phyloP scores from a whole-genome alignment of 2,329 filamentous ascomycete genomes.

The Grosmannia huntii region DNA sequence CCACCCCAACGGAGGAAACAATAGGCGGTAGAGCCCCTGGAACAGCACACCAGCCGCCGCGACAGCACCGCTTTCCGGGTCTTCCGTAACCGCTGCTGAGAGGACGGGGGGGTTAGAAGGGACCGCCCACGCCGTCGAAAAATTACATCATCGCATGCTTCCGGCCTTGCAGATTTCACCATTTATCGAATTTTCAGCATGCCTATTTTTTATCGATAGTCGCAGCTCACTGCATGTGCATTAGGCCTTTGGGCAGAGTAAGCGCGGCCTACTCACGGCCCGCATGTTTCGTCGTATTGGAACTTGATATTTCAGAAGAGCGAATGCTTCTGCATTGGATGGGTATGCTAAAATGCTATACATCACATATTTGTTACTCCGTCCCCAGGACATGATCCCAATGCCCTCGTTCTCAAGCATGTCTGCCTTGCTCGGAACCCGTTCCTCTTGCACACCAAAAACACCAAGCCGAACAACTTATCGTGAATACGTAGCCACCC shows the following conservation, averaged over 20 bases:
- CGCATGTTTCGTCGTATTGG: not conserved
- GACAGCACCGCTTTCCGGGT: not conserved
- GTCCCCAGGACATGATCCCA: not conserved
- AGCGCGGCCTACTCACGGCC: not conserved
- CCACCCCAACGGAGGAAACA: not conserved
- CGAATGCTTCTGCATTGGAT: not conserved
- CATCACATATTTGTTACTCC: not conserved
- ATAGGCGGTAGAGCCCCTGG: not conserved
- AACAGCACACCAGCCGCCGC: not conserved
- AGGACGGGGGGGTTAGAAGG: too few species aligned
- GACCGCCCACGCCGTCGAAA: not conserved
- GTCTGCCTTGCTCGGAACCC: not conserved
- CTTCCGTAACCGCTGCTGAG: not conserved
- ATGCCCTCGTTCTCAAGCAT: not conserved
- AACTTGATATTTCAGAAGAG: not conserved
- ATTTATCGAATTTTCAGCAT: not conserved
- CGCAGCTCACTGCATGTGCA: not conserved
- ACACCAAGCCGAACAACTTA: not conserved
- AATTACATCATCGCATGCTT: not conserved
- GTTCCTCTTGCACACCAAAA: not conserved
- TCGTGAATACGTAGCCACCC: not conserved
- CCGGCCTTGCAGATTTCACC: not conserved
- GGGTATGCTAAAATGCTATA: constrained; percentile 2
- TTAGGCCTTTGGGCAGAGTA: not conserved
- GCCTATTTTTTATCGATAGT: not conserved